Conservation (phyloP, 225 moss, liverwort and hornwort genomes). For the Polytrichum commune region DNA sequence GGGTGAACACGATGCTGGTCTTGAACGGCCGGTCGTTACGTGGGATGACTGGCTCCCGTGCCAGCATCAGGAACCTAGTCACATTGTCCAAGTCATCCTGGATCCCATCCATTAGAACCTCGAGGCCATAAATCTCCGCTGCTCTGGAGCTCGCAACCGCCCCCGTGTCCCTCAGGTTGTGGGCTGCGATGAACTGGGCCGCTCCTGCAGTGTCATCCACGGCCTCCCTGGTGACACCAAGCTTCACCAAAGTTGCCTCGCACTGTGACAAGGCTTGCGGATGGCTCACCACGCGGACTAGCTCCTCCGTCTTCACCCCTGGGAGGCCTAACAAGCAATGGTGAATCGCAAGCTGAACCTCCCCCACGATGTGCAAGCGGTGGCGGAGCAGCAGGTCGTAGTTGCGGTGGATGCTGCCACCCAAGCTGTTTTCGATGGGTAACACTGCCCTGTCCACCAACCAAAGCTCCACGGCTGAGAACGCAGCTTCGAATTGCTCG, state of each 20-base stretch:
- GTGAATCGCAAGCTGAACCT: constrained; percentile 74
- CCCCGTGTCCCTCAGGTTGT: constrained; percentile 63
- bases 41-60: constrained; percentile 76
- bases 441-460: constrained; percentile 77
- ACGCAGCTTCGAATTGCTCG: constrained; percentile 82
- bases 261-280: constrained; percentile 78
- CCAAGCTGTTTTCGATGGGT: constrained; percentile 71
- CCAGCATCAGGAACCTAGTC: constrained; percentile 73
- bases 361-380: constrained; percentile 80
- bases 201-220: constrained; percentile 85
- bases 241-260: constrained; percentile 54
- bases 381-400: constrained; percentile 83
- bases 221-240: constrained; percentile 61
- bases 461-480: constrained; percentile 83
- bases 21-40: constrained; percentile 72
- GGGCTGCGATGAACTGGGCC: constrained; percentile 68
- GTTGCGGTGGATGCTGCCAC: constrained; percentile 79
- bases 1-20: constrained; percentile 78
- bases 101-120: constrained; percentile 70
- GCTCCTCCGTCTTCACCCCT: constrained; percentile 59
- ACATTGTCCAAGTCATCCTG: constrained; percentile 80
- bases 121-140: constrained; percentile 72
- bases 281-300: constrained; percentile 69
- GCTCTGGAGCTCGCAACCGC: constrained; percentile 78
- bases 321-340: constrained; percentile 72